Evolutionary conservation across 2,329 filamentous ascomycete genomes (phyloP).

Genomic region (Catunica adiposa): DNA sequence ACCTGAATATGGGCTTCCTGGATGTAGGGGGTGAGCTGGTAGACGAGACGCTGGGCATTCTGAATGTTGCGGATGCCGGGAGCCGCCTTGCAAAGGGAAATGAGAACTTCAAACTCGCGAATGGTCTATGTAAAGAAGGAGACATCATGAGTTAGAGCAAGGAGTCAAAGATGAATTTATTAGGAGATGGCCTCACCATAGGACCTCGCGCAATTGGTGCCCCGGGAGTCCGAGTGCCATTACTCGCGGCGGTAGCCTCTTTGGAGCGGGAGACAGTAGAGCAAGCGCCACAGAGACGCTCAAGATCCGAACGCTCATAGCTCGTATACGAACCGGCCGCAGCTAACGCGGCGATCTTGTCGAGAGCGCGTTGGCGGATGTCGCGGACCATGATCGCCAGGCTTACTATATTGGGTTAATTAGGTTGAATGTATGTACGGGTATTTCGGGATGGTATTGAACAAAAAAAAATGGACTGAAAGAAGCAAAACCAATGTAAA

Average conservation of each 20-base stretch:
- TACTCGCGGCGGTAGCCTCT: slow-evolving; percentile 33
- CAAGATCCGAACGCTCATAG: slow-evolving; percentile 47
- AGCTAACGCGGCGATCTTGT: slow-evolving; percentile 49
- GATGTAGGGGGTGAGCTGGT: slow-evolving; percentile 68
- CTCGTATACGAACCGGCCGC: slow-evolving; percentile 35
- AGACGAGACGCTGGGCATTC: slow-evolving; percentile 62
- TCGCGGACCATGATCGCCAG: slow-evolving; percentile 30
- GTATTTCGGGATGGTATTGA: neutral
- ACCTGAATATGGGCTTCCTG: slow-evolving; percentile 67
- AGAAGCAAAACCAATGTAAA: neutral
- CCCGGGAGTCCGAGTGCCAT: slow-evolving; percentile 18
- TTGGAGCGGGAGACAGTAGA: slow-evolving; percentile 29
- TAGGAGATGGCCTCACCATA: slow-evolving; percentile 33
- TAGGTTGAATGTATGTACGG: neutral
- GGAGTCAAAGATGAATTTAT: neutral
- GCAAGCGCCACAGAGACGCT: slow-evolving; percentile 43
- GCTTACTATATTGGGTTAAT: neutral
- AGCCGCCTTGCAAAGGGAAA: slow-evolving; percentile 82
- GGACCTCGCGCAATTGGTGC: slow-evolving; percentile 34
- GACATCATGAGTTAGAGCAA: neutral
- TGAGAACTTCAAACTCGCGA: slow-evolving; percentile 77
- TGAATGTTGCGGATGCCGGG: slow-evolving; percentile 53
- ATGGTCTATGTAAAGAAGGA: slow-evolving; percentile 43
- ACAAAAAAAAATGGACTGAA: neutral
- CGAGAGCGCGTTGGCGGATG: slow-evolving; percentile 44